These are phyloP conservation scores for Penicillium turbatum DNA, from an alignment of 495 filamentous ascomycete species.

Conservation along the genomic window DNA sequence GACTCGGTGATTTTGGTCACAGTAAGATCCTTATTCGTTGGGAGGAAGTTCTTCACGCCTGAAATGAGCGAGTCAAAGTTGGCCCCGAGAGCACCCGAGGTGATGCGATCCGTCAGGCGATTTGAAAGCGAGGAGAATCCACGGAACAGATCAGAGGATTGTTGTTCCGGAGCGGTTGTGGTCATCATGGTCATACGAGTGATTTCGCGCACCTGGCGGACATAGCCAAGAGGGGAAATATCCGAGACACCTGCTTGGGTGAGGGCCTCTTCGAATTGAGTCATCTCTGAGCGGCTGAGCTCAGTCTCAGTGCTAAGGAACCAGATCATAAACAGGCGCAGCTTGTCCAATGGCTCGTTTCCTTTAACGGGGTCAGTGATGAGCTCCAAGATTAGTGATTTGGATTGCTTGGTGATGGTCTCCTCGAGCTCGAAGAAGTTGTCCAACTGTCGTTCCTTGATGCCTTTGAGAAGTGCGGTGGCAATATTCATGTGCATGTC, in stretches of 20 bases:
- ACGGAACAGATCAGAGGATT: constrained; percentile 73
- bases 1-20: constrained; percentile 97
- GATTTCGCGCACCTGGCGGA: constrained; percentile 87
- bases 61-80: constrained; percentile 95
- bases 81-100: constrained; percentile 80
- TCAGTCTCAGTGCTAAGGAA: constrained; percentile 93
- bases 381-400: constrained; percentile 82
- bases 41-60: constrained; percentile 98
- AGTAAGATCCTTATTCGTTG: constrained; percentile 90
- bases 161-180: constrained; percentile 65
- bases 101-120: constrained; percentile 87
- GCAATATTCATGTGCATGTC: constrained; percentile 99
- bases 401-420: constrained; percentile 86
- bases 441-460: constrained; percentile 92
- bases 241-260: constrained; percentile 65
- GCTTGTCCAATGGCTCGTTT: constrained; percentile 78
- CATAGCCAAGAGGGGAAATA: constrained; percentile 73
- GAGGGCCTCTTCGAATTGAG: constrained; percentile 82
- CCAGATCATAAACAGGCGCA: constrained; percentile 95
- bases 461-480: constrained; percentile 78
- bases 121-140: constrained; percentile 87
- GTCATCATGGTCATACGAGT: constrained; percentile 99
- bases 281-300: constrained; percentile 74
- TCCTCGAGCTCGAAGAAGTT: constrained; percentile 97
- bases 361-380: constrained; percentile 80